Base-by-base conservation (phyloP, 495 filamentous ascomycete species). In the Usnea hakonensis region DNA sequence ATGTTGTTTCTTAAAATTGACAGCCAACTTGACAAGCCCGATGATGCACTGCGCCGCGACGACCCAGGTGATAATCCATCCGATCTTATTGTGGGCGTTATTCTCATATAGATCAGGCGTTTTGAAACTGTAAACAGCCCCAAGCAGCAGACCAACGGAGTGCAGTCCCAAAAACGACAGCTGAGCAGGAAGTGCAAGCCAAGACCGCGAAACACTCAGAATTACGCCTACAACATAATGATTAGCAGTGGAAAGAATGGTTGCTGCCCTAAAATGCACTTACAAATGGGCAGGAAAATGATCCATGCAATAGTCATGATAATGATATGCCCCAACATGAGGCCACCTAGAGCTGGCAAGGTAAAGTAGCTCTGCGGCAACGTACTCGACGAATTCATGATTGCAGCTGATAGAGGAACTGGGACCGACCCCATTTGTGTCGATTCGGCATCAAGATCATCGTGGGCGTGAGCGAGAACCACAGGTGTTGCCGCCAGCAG, bases 21-120 rank as follows among this genome's bases (percentile, higher is more conserved):
- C 73, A 54, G 80, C 81, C 40, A 74, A 64, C 44, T 83, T 82
- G 55, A 93, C 73, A 55, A 95, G 71, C 23, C 85, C 81, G 69
- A 95, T 76, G 16, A 87, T 60, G 14, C 85, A 81, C 75, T 96
- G 93, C 33, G 78, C 82, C 44, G 78, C 75, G 14, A 88, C 77
- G 17, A 91, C 78, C 77, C 83, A 88, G 14, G 88, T 92, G 36
- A 87, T 79, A 43, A 89, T 77, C 94, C 94, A 97, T 37, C 94
- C 94, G 55, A 94, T 79, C 73, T 87, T 91, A 74, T 90, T 86
- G 71, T 97, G 95, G 8, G 87, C 83, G 70, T 96, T 95, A 69
- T 90, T 87, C 56, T 85, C 82, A 70, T 97, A 97, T 1, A 98
- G 75, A 71, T 96, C 90, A 3, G 91, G 91, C 0, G 91, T 96